Evolutionary conservation across 495 filamentous ascomycete genomes (phyloP).

Genomic region (Xanthoparmelia taractica): DNA sequence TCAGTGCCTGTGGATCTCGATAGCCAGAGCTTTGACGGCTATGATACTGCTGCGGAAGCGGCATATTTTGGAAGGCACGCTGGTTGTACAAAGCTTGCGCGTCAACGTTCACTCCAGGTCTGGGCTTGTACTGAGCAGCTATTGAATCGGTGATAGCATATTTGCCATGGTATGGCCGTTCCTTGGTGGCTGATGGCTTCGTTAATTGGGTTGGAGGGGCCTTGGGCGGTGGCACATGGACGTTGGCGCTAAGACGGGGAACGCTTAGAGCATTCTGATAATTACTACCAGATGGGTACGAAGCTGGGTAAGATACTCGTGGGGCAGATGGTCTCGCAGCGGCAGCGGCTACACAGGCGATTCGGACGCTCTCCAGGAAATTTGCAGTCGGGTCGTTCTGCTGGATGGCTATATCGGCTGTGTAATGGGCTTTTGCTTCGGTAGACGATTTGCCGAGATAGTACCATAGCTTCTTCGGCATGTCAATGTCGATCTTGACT

Average conservation of each 20-base stretch:
- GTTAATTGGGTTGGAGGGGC: neutral
- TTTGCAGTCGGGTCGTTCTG: slow-evolving; percentile 52
- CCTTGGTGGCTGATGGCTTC: slow-evolving; percentile 17
- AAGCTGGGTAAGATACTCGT: slow-evolving; percentile 22
- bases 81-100: slow-evolving; percentile 21
- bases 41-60: slow-evolving; percentile 17
- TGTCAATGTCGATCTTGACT: slow-evolving; percentile 55
- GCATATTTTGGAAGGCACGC: slow-evolving; percentile 17
- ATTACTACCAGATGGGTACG: slow-evolving; percentile 20
- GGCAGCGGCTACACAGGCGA: slow-evolving; percentile 29
- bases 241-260: slow-evolving; percentile 14
- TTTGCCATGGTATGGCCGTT: slow-evolving; percentile 28
- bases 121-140: slow-evolving; percentile 19
- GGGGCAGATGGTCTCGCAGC: slow-evolving; percentile 35
- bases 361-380: slow-evolving; percentile 50
- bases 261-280: slow-evolving; percentile 25
- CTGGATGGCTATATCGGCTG: slow-evolving; percentile 60
- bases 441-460: slow-evolving; percentile 84
- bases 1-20: slow-evolving; percentile 23
- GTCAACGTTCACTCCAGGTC: slow-evolving; percentile 19
- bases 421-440: slow-evolving; percentile 87
- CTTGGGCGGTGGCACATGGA: slow-evolving; percentile 13
- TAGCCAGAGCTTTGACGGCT: slow-evolving; percentile 10
- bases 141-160: slow-evolving; percentile 26
- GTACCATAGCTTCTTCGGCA: slow-evolving; percentile 74